Base-by-base conservation (phyloP, 305 asterid genomes). In the Fraxinus nigra region DNA sequence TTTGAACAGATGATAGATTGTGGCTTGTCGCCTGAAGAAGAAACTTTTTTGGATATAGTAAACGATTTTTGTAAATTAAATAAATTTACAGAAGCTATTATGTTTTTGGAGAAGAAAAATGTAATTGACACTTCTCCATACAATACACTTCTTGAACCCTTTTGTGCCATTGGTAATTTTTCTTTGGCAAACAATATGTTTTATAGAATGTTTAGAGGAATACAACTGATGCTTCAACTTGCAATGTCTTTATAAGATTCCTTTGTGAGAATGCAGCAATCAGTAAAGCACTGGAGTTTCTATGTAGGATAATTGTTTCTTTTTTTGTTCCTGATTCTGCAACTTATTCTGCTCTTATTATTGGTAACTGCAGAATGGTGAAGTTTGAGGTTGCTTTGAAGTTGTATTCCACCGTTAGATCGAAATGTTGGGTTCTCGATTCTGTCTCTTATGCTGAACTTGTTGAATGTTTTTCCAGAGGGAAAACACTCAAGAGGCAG, bases 291-390 rank as follows among this genome's bases (percentile, higher is more conserved):
- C 35, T 82, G 87, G 91, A 89, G 86, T 90, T 84, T 88, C 82
- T 94, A 7, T 83, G 90, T 84, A 89, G 92, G 89, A 94, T 93
- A 98, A 79, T 89, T 18, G 73, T 86, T 84, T 88, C 85, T 76
- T 89, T 93, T 4, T 83, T 86, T 76, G 76, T 56, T 61, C 94
- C 91, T 0, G 87, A 91, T 78, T 84, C 92, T 43, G 76, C 82
- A 81, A 89, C 94, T 56, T 93, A 85, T 86, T 91, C 97, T 75
- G 88, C 98, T 85, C 88, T 95, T 82, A 80, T 93, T 40, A 82
- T 88, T 67, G 94, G 97, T 40, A 83, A 90, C 82, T 91, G 95
- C 90, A 88, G 77, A 84, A 76, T 40, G 78, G 92, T 90, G 34
- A 85, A 87, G 22, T 35, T 79, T 35, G 87, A 43, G 67, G 74